phyloP scores from a whole-genome alignment of 164 flowering plant genomes.

The Nymphaea thermarum region DNA sequence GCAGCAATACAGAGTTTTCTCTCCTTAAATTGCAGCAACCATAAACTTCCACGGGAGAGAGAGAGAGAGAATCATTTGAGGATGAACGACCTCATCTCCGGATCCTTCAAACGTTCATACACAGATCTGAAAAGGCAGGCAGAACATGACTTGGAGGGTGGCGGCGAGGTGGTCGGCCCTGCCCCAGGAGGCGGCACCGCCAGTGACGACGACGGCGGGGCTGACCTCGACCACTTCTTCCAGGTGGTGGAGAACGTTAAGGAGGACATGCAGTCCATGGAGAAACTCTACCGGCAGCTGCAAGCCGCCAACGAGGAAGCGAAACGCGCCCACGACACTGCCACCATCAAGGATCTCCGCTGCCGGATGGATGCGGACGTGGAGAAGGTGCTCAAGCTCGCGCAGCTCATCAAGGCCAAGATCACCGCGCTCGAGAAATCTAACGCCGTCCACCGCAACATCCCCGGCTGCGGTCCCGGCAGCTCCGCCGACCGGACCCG shows the following conservation, averaged over 20 bases:
- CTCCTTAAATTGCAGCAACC: too few species aligned
- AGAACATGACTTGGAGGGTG: conserved; percentile 11
- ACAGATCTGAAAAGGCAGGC: conserved; percentile 18
- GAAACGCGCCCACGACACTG: conserved; percentile 21
- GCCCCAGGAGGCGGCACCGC: not conserved
- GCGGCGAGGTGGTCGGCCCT: not conserved
- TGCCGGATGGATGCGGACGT: conserved; percentile 19
- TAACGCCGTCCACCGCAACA: conserved; percentile 16
- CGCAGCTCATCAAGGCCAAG: conserved; percentile 16
- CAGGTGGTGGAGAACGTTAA: conserved; percentile 23
- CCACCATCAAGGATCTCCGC: conserved; percentile 15
- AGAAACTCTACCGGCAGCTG: conserved; percentile 12
- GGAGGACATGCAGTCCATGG: conserved; percentile 17
- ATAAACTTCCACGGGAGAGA: too few species aligned
- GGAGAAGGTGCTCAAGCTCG: conserved; percentile 13
- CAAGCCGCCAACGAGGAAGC: conserved; percentile 20
- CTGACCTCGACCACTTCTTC: conserved; percentile 20
- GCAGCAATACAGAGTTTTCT: too few species aligned
- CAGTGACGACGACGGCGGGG: conserved; percentile 11
- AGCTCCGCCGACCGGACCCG: conserved; percentile 24
- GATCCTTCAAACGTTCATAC: conserved; percentile 18
- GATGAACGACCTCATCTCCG: conserved; percentile 23
- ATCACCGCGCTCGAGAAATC: conserved; percentile 19
- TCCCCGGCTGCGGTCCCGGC: conserved; percentile 23
- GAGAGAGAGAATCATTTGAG: not conserved